Base-by-base conservation (phyloP, 176 grass and related monocot genomes). In the Elymus sibiricus region DNA sequence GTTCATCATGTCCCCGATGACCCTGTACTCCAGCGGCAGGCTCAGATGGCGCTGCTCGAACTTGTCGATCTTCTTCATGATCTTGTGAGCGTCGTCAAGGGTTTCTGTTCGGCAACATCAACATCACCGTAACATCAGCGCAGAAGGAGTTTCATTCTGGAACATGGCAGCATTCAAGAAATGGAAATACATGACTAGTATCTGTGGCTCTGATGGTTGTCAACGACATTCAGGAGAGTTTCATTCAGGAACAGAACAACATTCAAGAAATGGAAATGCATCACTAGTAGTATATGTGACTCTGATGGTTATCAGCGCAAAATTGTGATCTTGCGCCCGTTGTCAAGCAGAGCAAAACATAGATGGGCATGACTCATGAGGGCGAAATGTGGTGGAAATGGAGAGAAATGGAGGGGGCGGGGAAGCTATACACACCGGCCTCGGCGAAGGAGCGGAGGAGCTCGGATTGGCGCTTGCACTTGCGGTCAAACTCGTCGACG, bases 1-100 rank as follows among this genome's bases (percentile, higher is more conserved):
- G 72, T 94, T 95, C 93, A 94, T 98, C 91, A 91, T 86, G 91
- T 95, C 91, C 22, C 93, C 92, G 10, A 98, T 94, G 29, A 98
- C 96, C 56, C 96, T 90, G 88, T 98, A 98, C 82, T 98, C 96
- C 9, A 98, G 71, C 5, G 91, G 93, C 51, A 98, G 75, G 26
- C 93, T 95, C 42, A 95, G 80, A 67, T 98, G 86, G 17, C 91
- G 78, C 62, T 98, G 85, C 88, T 98, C 93, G 70, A 98, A 98
- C 63, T 86, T 94, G 80, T 92, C 70, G 39, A 98, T 95, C 64
- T 92, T 92, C 6, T 77, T 94, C 93, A 92, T 98, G 86, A 90
- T 92, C 58, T 94, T 95, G 70, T 94, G 89, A 71, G 91, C 96
- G 38, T 92, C 96, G 63, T 98, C 93, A 39, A 98, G 90, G 63